These are phyloP conservation scores for Candida dajiaensis DNA, from an alignment of 805 yeast species.

Conservation along the genomic window DNA sequence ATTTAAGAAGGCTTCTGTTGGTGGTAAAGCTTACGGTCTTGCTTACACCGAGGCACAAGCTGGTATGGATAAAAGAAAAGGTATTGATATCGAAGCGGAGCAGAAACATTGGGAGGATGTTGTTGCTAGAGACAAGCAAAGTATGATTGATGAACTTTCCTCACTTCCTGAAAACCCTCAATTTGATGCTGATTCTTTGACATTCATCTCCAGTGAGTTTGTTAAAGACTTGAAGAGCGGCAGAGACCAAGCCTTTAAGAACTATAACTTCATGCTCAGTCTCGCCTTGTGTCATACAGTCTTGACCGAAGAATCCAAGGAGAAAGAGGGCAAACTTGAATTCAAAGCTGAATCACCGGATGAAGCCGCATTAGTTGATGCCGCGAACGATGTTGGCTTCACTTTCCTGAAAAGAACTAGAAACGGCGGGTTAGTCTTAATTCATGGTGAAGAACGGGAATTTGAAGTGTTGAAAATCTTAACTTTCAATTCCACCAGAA, in stretches of 20 bases:
- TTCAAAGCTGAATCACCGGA: constrained; percentile 84
- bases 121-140: constrained; percentile 48
- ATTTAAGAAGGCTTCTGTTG: constrained; percentile 72
- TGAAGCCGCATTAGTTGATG: constrained; percentile 78
- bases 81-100: constrained; percentile 65
- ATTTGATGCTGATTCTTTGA: constrained; percentile 49
- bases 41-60: constrained; percentile 83
- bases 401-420: constrained; percentile 63
- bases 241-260: constrained; percentile 50
- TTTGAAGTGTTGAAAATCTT: constrained; percentile 63
- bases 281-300: constrained; percentile 77
- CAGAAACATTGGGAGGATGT: constrained; percentile 41
- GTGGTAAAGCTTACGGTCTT: constrained; percentile 66
- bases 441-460: constrained; percentile 64
- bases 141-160: constrained; percentile 46
- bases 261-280: constrained; percentile 68
- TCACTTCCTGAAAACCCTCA: constrained; percentile 31
- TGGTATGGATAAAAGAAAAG: constrained; percentile 73
- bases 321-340: constrained; percentile 46
- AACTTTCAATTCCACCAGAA: constrained; percentile 78
- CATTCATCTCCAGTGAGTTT: constrained; percentile 63
- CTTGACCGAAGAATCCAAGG: constrained; percentile 59
- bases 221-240: constrained; percentile 47
- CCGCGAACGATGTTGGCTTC: constrained; percentile 75
- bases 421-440: constrained; percentile 56